phyloP scores from a whole-genome alignment of 306 rosid species.

The Cicer bijugum region DNA sequence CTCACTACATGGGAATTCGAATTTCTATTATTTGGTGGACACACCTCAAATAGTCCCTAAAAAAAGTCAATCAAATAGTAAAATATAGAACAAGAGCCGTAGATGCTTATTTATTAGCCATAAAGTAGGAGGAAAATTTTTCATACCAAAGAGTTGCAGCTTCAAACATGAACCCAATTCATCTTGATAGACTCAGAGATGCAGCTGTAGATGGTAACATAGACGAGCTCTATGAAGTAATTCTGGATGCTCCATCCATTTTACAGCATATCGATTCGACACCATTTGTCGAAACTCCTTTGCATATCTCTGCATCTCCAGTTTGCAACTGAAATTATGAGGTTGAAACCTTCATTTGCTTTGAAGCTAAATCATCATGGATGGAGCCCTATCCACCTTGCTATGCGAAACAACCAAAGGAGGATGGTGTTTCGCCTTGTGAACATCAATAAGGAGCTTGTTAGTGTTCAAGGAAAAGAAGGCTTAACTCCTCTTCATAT shows the following conservation, averaged over 20 bases:
- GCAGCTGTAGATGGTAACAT: background rate
- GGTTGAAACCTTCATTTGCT: background rate
- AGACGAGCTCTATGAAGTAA: background rate
- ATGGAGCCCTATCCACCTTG: background rate
- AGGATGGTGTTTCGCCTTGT: background rate
- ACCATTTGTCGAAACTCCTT: background rate
- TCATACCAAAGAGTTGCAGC: no score
- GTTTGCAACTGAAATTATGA: background rate
- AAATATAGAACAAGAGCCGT: no score
- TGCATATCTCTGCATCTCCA: background rate
- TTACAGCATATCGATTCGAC: background rate
- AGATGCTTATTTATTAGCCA: no score
- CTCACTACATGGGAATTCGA: no score
- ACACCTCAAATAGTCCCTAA: no score
- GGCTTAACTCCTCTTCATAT: background rate
- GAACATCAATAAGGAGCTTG: background rate
- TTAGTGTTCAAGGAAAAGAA: background rate
- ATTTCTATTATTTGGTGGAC: no score
- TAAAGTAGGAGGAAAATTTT: no score
- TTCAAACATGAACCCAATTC: background rate
- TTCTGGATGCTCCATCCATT: background rate
- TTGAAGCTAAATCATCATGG: background rate
- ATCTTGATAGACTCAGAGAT: background rate
- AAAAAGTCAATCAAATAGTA: no score
- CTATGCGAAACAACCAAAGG: background rate